A percentile compares a stretch with the other conserved stretches of the same genome.
phyloP scores from a whole-genome alignment of 2,329 filamentous ascomycete genomes.

The Fonsecaea nubica region DNA sequence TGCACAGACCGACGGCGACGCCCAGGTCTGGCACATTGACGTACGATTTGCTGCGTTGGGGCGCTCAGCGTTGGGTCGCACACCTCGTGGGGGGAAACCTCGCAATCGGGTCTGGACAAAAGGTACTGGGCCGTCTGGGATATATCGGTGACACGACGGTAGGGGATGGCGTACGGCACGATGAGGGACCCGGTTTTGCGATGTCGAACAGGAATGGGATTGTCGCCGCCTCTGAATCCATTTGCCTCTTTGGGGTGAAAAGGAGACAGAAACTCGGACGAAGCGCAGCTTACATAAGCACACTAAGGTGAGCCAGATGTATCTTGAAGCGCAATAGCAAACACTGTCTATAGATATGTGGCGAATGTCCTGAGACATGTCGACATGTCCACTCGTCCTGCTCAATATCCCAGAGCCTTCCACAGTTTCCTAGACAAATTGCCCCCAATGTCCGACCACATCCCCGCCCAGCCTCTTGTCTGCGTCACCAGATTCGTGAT shows the following conservation, averaged over 20 bases:
- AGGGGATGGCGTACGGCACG: not conserved
- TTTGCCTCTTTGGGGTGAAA: not conserved
- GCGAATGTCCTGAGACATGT: not conserved
- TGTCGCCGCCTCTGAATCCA: not conserved
- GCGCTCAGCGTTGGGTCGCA: not conserved
- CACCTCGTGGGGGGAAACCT: not conserved
- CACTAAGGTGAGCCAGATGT: not conserved
- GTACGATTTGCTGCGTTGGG: not conserved
- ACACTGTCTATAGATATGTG: not conserved
- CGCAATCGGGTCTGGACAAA: not conserved
- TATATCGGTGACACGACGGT: not conserved
- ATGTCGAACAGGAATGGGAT: not conserved
- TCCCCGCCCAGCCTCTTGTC: slow-evolving; percentile 62
- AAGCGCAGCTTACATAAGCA: slow-evolving; percentile 1
- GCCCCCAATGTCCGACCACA: slow-evolving; percentile 41
- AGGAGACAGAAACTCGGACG: not conserved
- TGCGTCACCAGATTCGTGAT: slow-evolving; percentile 56
- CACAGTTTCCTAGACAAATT: slow-evolving; percentile 18
- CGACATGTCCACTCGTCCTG: not conserved
- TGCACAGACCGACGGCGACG: slow-evolving; percentile 16
- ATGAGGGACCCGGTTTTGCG: not conserved
- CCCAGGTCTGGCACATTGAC: not conserved
- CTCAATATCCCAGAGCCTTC: slow-evolving; percentile 29
- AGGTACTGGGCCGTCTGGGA: not conserved
- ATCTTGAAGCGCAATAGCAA: not conserved